Base-by-base conservation (phyloP, 306 rosid genomes). In the Vigna nakashimae region DNA sequence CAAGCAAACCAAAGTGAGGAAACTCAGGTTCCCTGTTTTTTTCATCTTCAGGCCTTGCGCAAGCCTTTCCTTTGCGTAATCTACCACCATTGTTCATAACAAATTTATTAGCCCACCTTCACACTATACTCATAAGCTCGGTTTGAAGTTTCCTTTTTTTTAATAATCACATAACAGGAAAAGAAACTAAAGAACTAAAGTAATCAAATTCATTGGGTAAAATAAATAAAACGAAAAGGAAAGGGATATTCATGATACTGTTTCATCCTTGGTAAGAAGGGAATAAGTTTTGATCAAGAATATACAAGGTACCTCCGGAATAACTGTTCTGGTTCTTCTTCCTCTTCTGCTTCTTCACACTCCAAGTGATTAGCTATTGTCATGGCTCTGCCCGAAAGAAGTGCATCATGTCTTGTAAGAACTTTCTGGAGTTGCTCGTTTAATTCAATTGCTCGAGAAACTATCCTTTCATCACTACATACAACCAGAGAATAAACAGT, bases 61-160 rank as follows among this genome's bases (percentile, higher is more conserved):
- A 88, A 48, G 98, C 98, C 83, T 94, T 94, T 84, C 98, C 98
- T 82, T 94, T 94, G 55, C 93, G 93, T 81, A 94, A 81, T 87
- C 98, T 94, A 90, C 79, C 72, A 75, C 63, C 42, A 72, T 77
- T 76, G 43, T 64, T 50, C 49, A 69, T 9, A 6, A 49, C 28
- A 66, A 24, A 49, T 7, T 45, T 14, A 52, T 59, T 13, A 59
- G 15, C 40, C 15, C 38, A 40, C 36, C 42, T 40, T 42, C 36
- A 66, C 53, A 22, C 73, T 7, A 68, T 28, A 68, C 46, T 20
- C 38, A 46, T 69, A 30, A 17, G 1, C 45, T 60, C 46, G 7
- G 7, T 34, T 60, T 34, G 24, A 42, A 16, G 34, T 16, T 42
- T 42, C 46, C 5, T 30, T 15, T 14, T 3, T 32, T 8, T 32